Conservation (phyloP, 192 early-diverging fungal species). For the Helicostylum pulchrum region DNA sequence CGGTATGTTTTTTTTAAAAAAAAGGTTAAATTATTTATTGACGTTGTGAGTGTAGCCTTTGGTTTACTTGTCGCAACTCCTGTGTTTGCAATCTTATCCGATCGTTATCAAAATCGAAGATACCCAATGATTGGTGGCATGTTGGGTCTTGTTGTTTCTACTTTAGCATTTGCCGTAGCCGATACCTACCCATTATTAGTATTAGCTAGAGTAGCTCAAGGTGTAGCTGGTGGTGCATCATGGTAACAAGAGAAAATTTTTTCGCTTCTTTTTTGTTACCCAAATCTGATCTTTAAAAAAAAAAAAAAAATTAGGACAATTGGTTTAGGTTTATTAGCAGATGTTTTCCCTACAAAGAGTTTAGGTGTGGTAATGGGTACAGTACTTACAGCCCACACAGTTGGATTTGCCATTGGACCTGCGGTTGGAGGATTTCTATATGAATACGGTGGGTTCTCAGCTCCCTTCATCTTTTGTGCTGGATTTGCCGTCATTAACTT, state of each 20-base stretch:
- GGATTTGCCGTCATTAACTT: constrained; percentile 59
- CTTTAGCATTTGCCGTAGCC: constrained; percentile 60
- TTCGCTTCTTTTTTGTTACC: no score
- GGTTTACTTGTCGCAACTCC: constrained; percentile 64
- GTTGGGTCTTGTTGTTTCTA: constrained; percentile 58
- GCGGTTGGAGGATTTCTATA: constrained; percentile 64
- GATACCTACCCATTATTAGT: constrained; percentile 64
- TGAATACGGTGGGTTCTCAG: constrained; percentile 59
- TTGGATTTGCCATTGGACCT: constrained; percentile 70
- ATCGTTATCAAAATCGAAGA: constrained; percentile 67
- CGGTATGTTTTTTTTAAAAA: constrained; percentile 46
- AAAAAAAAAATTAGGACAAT: constrained; percentile 61
- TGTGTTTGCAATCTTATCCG: constrained; percentile 68
- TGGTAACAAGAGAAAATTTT: constrained; percentile 42
- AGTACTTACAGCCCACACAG: constrained; percentile 60
- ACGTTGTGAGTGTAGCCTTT: constrained; percentile 36
- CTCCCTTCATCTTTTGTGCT: constrained; percentile 69
- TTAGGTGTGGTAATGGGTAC: constrained; percentile 72
- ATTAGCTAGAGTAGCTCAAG: constrained; percentile 67
- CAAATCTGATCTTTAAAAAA: not conserved
- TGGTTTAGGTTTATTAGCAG: constrained; percentile 68
- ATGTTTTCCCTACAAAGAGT: constrained; percentile 60
- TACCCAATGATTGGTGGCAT: constrained; percentile 75
- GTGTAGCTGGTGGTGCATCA: constrained; percentile 68
- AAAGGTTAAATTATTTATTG: not conserved